Evolutionary conservation across 2,329 filamentous ascomycete genomes (phyloP), one percentile per base, ranked within the genome.

Genomic region (Zopfia rhizophila): DNA sequence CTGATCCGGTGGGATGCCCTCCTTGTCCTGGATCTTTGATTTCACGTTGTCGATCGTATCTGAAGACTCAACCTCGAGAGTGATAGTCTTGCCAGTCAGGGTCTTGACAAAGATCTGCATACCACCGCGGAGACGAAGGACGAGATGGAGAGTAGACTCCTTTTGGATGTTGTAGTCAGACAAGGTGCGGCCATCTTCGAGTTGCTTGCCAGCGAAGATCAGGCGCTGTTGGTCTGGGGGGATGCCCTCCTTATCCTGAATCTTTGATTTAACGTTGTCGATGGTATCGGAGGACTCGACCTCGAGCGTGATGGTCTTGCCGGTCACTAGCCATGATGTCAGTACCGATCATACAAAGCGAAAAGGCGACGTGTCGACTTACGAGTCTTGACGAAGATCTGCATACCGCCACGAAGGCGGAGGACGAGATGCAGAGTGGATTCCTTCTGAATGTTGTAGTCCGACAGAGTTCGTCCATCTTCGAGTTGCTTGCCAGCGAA

Each of bases 31-130:
- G 30, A 97, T 97, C 84, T 97, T 97, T 38, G 83, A 86, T 85
- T 97, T 97, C 27, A 97, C 92, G 53, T 96, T 96, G 80, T 96
- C 91, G 75, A 96, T 96, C 28, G 91, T 96, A 64, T 96, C 91
- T 1, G 85, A 89, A 12, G 81, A 84, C 70, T 86, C 84, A 6
- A 87, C 84, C 72, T 86, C 83, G 5, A 86, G 73, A 21, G 83
- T 86, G 71, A 86, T 86, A 53, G 83, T 86, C 78, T 86, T 83
- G 54, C 81, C 81, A 32, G 81, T 83, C 23, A 83, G 66, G 13
- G 81, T 83, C 75, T 83, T 83, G 57, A 83, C 81, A 61, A 83
- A 91, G 66, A 91, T 84, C 66, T 80, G 76, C 76, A 79, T 80
- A 65, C 76, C 80, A 75, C 82, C 83, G 73, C 83, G 82, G 16